Evolutionary conservation across 331 rosid genomes (phyloP).

Genomic region (Malus hybrid): DNA sequence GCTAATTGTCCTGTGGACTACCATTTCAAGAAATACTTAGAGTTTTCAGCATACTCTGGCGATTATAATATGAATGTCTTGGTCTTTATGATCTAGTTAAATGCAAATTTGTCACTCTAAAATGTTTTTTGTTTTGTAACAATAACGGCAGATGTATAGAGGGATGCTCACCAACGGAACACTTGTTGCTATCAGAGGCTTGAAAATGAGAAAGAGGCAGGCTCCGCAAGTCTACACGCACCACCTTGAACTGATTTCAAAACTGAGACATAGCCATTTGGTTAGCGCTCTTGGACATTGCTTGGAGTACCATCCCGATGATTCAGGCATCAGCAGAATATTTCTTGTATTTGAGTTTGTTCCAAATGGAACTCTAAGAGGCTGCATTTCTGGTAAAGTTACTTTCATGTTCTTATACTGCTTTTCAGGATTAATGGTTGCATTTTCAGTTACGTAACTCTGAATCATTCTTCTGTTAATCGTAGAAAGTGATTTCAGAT

Average conservation of each 20-base stretch:
- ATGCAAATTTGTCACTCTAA: background rate
- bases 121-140: background rate
- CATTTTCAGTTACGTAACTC: background rate
- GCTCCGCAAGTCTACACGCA: slow-evolving; percentile 56
- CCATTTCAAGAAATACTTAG: background rate
- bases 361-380: slow-evolving; percentile 49
- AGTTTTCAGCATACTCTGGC: background rate
- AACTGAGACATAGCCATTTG: slow-evolving; percentile 64
- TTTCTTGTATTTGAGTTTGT: slow-evolving; percentile 57
- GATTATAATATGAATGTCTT: no score
- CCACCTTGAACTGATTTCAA: slow-evolving; percentile 65
- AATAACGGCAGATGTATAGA: slow-evolving; percentile 50
- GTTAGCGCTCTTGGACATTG: slow-evolving; percentile 78
- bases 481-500: background rate
- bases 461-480: background rate
- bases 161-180: slow-evolving; percentile 79
- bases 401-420: background rate
- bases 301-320: slow-evolving; percentile 56
- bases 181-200: slow-evolving; percentile 52
- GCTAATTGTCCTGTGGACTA: background rate
- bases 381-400: slow-evolving; percentile 53
- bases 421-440: background rate
- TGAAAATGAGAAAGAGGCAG: slow-evolving; percentile 58
- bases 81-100: background rate
- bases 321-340: slow-evolving; percentile 46